Conservation (phyloP, 1,139 yeast genomes). For the Entelexis paramagnoliae region DNA sequence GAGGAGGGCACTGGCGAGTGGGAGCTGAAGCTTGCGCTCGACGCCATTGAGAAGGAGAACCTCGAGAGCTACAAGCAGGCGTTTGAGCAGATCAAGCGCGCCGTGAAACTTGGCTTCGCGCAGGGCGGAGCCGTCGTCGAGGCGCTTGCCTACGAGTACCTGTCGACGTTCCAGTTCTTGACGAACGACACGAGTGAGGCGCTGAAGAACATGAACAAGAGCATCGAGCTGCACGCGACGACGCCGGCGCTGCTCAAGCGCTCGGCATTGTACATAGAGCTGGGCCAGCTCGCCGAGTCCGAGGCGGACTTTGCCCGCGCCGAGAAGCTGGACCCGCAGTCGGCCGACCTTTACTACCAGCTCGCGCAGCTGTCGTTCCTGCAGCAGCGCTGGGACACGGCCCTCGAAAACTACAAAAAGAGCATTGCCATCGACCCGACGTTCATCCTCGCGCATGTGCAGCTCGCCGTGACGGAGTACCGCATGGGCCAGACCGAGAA, state of each 20-base stretch:
- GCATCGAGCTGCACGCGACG: conserved; percentile 62
- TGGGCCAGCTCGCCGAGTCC: conserved; percentile 50
- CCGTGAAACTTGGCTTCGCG: conserved; percentile 38
- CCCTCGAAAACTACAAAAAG: conserved; percentile 64
- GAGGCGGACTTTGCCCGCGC: conserved; percentile 66
- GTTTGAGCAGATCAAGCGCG: conserved; percentile 55
- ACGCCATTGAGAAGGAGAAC: conserved; percentile 52
- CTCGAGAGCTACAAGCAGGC: conserved; percentile 67
- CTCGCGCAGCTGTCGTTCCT: conserved; percentile 86
- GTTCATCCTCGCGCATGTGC: conserved; percentile 80
- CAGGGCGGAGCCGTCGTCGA: conserved; percentile 25
- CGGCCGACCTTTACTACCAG: conserved; percentile 84
- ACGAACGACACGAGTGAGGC: conserved; percentile 60
- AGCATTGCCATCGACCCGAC: conserved; percentile 64
- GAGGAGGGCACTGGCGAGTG: conserved; percentile 50
- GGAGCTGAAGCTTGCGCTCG: conserved; percentile 58
- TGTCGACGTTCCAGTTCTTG: conserved; percentile 75
- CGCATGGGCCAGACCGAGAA: conserved; percentile 57
- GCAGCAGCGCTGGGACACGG: conserved; percentile 62
- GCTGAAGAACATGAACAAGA: conserved; percentile 49
- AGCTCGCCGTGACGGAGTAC: conserved; percentile 85
- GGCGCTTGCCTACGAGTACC: conserved; percentile 73
- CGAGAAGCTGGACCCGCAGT: conserved; percentile 52
- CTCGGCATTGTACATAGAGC: conserved; percentile 76
- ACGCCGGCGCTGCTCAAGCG: conserved; percentile 66